A percentile compares a stretch with the other conserved stretches of the same genome.
Conservation (phyloP, 2,329 filamentous ascomycete species). For the Colletotrichum godetiae region DNA sequence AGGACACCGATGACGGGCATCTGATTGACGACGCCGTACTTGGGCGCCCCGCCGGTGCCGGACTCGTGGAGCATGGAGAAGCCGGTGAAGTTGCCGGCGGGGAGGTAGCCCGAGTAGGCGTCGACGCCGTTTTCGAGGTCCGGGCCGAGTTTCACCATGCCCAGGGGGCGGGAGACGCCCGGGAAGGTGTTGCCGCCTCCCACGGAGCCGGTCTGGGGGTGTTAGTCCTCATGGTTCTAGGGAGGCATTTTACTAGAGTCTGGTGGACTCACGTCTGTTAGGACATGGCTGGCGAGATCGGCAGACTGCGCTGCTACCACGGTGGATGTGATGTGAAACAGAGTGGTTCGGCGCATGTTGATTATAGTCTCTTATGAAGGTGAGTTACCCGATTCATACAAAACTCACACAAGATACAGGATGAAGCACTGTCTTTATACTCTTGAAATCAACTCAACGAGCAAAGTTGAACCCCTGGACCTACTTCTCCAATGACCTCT, state of each 20-base stretch:
- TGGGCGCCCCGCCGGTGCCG: constrained; percentile 76
- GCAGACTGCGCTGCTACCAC: constrained; percentile 17
- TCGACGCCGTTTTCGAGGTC: constrained; percentile 61
- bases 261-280: constrained; percentile 46
- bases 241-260: neutral
- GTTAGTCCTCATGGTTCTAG: constrained; percentile 2
- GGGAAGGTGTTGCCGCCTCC: constrained; percentile 63
- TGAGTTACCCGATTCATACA: neutral
- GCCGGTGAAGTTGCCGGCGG: constrained; percentile 64
- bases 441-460: neutral
- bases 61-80: constrained; percentile 75
- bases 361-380: neutral
- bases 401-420: neutral
- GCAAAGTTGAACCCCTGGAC: neutral
- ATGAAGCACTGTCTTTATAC: neutral
- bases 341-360: constrained; percentile 4
- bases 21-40: constrained; percentile 75
- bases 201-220: constrained; percentile 55
- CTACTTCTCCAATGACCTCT: neutral
- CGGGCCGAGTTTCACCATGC: constrained; percentile 62
- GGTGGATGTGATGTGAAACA: constrained; percentile 22
- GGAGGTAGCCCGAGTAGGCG: constrained; percentile 64
- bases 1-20: constrained; percentile 64
- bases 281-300: constrained; percentile 48
- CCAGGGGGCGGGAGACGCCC: constrained; percentile 58